These are phyloP conservation scores for Daucus carota DNA, from an alignment of 129 eudicot genomes.

Conservation along the genomic window DNA sequence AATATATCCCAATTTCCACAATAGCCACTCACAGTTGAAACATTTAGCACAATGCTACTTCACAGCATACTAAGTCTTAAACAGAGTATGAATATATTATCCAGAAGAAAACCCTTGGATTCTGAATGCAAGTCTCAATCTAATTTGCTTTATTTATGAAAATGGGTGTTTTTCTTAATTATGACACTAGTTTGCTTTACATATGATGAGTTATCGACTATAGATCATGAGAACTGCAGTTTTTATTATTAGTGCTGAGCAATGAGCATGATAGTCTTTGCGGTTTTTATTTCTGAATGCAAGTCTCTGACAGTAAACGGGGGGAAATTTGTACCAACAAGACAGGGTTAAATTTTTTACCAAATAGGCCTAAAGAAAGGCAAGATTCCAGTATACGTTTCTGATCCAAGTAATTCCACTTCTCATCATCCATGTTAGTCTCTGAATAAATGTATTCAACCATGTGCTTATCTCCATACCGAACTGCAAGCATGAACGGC, in stretches of 20 bases:
- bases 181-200: background rate
- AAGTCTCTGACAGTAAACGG: background rate
- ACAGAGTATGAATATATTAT: background rate
- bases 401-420: background rate
- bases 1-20: background rate
- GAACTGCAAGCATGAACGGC: constrained; percentile 38
- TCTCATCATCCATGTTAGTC: background rate
- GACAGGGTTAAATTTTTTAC: background rate
- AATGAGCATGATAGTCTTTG: background rate
- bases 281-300: background rate
- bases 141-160: background rate
- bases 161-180: background rate
- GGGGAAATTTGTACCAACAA: background rate
- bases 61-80: background rate
- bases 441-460: constrained; percentile 27
- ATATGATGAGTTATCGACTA: background rate
- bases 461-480: constrained; percentile 35
- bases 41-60: background rate
- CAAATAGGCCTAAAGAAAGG: background rate
- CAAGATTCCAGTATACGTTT: background rate
- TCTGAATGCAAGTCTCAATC: background rate
- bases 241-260: background rate
- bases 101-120: background rate
- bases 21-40: background rate
- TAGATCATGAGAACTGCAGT: background rate